Percentiles rank a stretch among this genome's conserved stretches.
These are phyloP conservation scores for Maudiozyma saulgeensis DNA, from an alignment of 805 yeast species.

Conservation along the genomic window DNA sequence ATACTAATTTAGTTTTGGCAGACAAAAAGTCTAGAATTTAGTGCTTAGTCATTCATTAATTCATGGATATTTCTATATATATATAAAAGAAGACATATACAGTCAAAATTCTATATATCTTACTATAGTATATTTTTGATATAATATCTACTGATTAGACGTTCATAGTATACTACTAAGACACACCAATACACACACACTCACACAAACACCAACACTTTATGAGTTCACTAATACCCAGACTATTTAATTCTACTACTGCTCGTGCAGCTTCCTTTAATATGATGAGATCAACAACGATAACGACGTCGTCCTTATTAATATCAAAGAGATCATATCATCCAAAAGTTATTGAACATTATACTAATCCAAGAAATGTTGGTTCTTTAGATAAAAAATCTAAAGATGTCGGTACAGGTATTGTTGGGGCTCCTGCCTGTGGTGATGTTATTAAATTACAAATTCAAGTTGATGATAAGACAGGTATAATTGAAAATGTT, in stretches of 20 bases:
- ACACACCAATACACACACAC: not conserved
- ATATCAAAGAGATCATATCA: slow-evolving; percentile 42
- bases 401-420: slow-evolving; percentile 83
- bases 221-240: slow-evolving; percentile 5
- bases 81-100: not conserved
- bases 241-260: not conserved
- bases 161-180: no score
- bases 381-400: slow-evolving; percentile 80
- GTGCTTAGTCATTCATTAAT: not conserved
- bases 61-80: slow-evolving; percentile 1
- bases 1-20: no score
- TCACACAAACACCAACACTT: not conserved
- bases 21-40: not conserved
- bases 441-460: slow-evolving; percentile 98
- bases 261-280: not conserved
- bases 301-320: not conserved
- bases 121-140: no score
- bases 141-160: no score
- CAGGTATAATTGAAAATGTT: slow-evolving; percentile 89
- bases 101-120: not conserved
- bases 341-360: slow-evolving; percentile 91
- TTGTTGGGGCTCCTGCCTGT: slow-evolving; percentile 98
- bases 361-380: slow-evolving; percentile 92
- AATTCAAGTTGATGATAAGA: slow-evolving; percentile 80
- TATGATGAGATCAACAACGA: not conserved